A percentile compares a stretch with the other conserved stretches of the same genome.
Conservation (phyloP, 805 yeast species). For the Pichia occidentalis region DNA sequence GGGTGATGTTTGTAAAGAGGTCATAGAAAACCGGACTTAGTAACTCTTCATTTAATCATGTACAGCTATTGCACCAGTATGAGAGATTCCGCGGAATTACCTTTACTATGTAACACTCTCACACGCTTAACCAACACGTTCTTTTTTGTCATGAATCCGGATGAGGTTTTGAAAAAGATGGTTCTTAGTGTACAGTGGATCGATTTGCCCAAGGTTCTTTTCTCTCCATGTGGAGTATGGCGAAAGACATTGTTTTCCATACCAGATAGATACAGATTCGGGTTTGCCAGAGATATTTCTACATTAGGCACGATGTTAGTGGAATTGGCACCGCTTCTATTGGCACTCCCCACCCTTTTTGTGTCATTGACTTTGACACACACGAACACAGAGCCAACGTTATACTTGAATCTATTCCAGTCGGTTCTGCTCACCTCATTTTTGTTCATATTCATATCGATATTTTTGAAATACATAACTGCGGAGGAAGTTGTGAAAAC, state of each 20-base stretch:
- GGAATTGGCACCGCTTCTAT: slow-evolving; percentile 27
- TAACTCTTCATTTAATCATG: background rate
- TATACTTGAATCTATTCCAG: slow-evolving; percentile 7
- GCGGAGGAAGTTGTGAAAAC: background rate
- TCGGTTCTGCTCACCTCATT: slow-evolving; percentile 23
- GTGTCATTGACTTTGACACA: slow-evolving; percentile 26
- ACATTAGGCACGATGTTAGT: too few relatives aligned
- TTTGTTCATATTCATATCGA: slow-evolving; percentile 8
- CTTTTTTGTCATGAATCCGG: too few relatives aligned
- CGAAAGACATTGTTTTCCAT: too few relatives aligned
- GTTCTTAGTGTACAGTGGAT: too few relatives aligned
- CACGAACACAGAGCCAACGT: background rate
- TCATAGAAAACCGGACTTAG: background rate
- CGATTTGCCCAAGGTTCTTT: too few relatives aligned
- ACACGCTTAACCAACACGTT: background rate
- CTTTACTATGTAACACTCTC: background rate
- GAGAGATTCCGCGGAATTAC: background rate
- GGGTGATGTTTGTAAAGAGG: slow-evolving; percentile 38
- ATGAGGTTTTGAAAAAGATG: too few relatives aligned
- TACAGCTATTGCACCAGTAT: background rate
- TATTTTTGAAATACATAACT: slow-evolving; percentile 1
- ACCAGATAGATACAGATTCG: too few relatives aligned
- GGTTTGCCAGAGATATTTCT: too few relatives aligned
- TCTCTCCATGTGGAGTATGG: too few relatives aligned
- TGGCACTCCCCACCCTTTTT: slow-evolving; percentile 30